Evolutionary conservation across 1,284 basidiomycete genomes (phyloP).

Genomic region (Cryptococcus deneoformans): DNA sequence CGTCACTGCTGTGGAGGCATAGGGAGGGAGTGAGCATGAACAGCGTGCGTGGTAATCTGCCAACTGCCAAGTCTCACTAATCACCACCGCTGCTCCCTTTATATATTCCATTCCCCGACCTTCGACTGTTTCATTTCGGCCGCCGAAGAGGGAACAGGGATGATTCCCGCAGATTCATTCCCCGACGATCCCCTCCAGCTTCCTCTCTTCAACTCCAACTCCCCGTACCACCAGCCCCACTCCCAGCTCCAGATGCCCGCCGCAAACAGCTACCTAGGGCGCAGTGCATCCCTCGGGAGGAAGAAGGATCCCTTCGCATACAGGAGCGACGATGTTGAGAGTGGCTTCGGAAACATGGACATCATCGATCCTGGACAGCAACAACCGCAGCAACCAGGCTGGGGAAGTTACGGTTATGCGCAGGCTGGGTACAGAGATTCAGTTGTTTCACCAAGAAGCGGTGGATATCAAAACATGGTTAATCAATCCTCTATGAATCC

Average conservation of each 20-base stretch:
- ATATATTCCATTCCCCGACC: background rate
- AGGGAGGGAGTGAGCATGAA: too few relatives aligned
- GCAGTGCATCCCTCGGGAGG: constrained; percentile 42
- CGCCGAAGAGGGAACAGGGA: too few relatives aligned
- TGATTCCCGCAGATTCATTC: too few relatives aligned
- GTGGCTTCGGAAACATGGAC: constrained; percentile 40
- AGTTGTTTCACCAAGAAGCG: constrained; percentile 17
- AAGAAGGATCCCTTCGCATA: constrained; percentile 47
- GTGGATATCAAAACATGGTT: background rate
- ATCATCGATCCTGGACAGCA: constrained; percentile 12
- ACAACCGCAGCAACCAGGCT: background rate
- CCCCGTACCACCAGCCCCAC: background rate
- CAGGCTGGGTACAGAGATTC: background rate
- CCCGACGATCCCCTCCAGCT: too few relatives aligned
- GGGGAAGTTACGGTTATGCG: background rate
- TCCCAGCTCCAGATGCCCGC: constrained; percentile 15
- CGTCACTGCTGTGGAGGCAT: too few relatives aligned
- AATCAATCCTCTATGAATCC: constrained; percentile 24
- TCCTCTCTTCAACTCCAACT: background rate
- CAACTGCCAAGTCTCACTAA: background rate
- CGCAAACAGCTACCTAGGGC: constrained; percentile 31
- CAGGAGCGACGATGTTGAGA: constrained; percentile 47
- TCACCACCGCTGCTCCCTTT: background rate
- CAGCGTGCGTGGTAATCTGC: too few relatives aligned
- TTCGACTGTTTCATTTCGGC: too few relatives aligned